Evolutionary conservation across 208 protist genomes (phyloP), one percentile per base, ranked within the genome.

Genomic region (Acanthamoeba polyphaga): DNA sequence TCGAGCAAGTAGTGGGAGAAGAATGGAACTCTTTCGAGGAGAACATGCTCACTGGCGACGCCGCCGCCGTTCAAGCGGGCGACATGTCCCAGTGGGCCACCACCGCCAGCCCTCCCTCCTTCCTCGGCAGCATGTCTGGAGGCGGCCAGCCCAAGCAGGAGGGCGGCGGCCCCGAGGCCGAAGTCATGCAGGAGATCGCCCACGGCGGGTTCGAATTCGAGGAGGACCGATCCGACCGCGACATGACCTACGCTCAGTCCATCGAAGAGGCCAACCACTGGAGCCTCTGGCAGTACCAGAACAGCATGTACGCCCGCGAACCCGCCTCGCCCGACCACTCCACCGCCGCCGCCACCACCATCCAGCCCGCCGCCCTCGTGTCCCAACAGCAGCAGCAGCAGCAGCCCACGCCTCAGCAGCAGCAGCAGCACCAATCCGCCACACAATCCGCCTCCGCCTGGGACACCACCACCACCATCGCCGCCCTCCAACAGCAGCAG

Each of bases 241-340:
- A 60, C 29, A 85, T 55, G 46, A 38, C 76, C 64, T 70, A 70
- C n/a, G 64, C n/a, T 17, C 64, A 70, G n/a, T 85, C 76, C 24
- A 85, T 85, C 49, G 76, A 85, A 85, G 76, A 85, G 76, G 76
- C 76, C 76, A 85, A 85, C 76, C 76, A 85, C 34, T 85, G 76
- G 76, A 85, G 76, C 49, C 49, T 85, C 19, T 85, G 76, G 76
- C 76, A 85, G 49, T 85, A 85, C 29, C 76, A 85, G 34, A 49
- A 29, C 49, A 27, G 49, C 6, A 19, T 58, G 4, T 60, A 49
- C 76, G 10, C 46, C 8, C 76, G 49, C 38, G 76, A 85, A 10
- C 38, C 38, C 15, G 8, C 38, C 49, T 55, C 38, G 19, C 46
- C 38, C 76, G 76, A n/a, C 76, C 49, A 85, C 76, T 27, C 38